Evolutionary conservation across 345 rosid genomes (phyloP).

Genomic region (Brassica juncea): DNA sequence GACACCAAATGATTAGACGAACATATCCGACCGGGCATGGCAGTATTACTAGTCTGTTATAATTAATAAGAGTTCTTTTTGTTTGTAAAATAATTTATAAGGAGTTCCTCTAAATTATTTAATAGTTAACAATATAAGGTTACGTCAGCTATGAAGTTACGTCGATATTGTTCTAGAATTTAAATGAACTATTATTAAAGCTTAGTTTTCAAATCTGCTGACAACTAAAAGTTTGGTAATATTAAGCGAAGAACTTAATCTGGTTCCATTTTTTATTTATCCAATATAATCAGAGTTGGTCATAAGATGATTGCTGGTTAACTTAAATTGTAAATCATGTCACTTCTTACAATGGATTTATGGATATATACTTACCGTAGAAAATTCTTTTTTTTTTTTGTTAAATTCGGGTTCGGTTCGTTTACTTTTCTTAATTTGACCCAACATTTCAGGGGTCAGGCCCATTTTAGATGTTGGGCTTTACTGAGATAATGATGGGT

Average conservation of each 20-base stretch:
- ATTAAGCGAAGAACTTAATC: background rate
- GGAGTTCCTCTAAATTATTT: background rate
- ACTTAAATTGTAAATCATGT: too few relatives aligned
- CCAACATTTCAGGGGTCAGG: background rate
- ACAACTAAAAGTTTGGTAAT: background rate
- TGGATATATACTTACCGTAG: too few relatives aligned
- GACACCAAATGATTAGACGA: background rate
- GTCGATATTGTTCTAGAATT: background rate
- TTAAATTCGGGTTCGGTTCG: background rate
- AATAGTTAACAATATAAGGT: background rate
- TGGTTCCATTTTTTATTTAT: background rate
- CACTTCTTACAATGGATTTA: too few relatives aligned
- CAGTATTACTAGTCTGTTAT: background rate
- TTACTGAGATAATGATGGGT: background rate
- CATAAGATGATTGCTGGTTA: background rate
- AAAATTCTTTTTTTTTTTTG: background rate
- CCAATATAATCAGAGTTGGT: background rate
- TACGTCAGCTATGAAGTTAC: background rate
- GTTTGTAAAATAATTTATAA: background rate
- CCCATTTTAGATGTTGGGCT: slow-evolving; percentile 18
- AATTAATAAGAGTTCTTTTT: background rate
- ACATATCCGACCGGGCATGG: slow-evolving; percentile 1
- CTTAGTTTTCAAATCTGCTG: background rate
- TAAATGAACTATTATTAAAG: background rate
- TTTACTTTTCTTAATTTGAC: background rate